phyloP scores from a whole-genome alignment of 75 land plant species.

The Pseudotsuga menziesii region DNA sequence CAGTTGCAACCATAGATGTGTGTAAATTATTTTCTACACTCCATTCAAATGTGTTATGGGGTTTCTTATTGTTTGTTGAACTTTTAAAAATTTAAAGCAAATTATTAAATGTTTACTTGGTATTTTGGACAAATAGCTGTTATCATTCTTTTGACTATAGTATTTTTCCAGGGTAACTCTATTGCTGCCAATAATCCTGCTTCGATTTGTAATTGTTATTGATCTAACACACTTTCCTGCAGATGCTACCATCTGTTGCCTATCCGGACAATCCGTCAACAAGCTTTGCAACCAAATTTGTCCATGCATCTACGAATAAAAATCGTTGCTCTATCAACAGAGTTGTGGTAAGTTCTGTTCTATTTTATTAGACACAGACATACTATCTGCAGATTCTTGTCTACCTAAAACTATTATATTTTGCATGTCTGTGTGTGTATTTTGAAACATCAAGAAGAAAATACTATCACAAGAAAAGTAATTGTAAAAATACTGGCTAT shows the following conservation, averaged over 20 bases:
- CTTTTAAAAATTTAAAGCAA: neutral
- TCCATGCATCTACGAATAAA: conserved; percentile 96
- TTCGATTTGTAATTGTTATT: neutral
- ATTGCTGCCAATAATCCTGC: conserved; percentile 14
- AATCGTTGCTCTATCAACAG: conserved; percentile 95
- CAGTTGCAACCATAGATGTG: conserved; percentile 58
- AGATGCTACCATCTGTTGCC: conserved; percentile 91
- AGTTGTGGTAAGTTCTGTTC: conserved; percentile 67
- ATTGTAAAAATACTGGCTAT: too few species aligned
- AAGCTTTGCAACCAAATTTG: conserved; percentile 96
- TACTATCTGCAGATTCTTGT: too few species aligned
- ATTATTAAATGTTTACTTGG: neutral
- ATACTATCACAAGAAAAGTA: too few species aligned
- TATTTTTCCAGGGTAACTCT: neutral
- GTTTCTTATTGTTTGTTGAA: neutral
- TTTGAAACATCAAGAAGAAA: too few species aligned
- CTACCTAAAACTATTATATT: too few species aligned
- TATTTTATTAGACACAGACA: neutral
- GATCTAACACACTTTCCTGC: conserved; percentile 15
- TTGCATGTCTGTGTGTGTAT: too few species aligned
- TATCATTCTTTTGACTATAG: neutral
- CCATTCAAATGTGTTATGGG: neutral
- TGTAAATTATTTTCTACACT: conserved; percentile 8
- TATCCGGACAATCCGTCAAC: conserved; percentile 94
- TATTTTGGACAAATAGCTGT: neutral